Evolutionary conservation across 2,329 filamentous ascomycete species (phyloP), one percentile per base, ranked within the genome.

Genomic region (Monilinia polystroma): DNA sequence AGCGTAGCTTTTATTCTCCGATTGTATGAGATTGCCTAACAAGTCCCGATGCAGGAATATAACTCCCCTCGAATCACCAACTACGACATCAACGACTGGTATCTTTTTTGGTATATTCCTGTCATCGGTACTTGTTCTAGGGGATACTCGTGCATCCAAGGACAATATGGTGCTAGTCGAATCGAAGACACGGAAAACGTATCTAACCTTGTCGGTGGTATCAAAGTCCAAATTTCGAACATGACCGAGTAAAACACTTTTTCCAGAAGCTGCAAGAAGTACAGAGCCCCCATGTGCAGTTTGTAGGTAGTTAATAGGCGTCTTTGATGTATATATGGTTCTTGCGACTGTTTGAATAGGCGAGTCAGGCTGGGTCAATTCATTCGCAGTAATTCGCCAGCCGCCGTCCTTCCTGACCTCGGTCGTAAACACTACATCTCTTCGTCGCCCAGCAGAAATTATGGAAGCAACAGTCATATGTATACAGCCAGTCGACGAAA

Each of bases 41-140:
- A 93, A 80, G 77, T 96, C 90, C 69, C 89, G 86, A 77, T 96
- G 97, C n/a, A 93, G 79, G 73, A 91, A 86, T 54, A 98, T 90
- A 32, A 86, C 84, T 71, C 95, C 95, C 62, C 87, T 85, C 6
- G 86, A 84, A 70, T 91, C 88, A 63, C 95, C 95, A 64, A 96
- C 79, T 4, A 88, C 89, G 35, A 99, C 77, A 74, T 96, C 90
- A n/a, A 95, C 77, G 12, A 85, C 78, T 26, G 72, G 64, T 20
- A 74, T 69, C 72, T 72, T 71, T 68, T 75, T 67, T 67, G 68
- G 70, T 68, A 75, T 76, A 53, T 76, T 77, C 14, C 69, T 72
- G 12, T 70, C 60, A 63, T 70, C 67, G 11, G 54, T 62, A 18
- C 52, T 35, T 7, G 57, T 66, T 68, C 75, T 73, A 54, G 71